Percentiles rank a stretch among this genome's conserved stretches.
These are phyloP conservation scores for Phytophthora capsici DNA, from an alignment of 352 stramenopile species.

Conservation along the genomic window DNA sequence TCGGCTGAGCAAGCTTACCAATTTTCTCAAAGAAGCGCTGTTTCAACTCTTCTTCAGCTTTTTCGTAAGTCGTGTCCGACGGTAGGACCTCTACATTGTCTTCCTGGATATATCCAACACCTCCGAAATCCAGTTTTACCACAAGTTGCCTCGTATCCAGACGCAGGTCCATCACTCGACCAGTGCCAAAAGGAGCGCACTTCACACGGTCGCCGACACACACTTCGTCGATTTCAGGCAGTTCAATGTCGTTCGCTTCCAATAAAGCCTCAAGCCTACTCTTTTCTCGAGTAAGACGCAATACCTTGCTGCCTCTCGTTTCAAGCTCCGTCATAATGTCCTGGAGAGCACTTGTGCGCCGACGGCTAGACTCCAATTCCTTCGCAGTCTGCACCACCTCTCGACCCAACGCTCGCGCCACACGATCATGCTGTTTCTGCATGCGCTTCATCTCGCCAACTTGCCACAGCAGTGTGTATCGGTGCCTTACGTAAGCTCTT, in stretches of 20 bases:
- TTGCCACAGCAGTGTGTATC: constrained; percentile 67
- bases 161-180: constrained; percentile 49
- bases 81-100: constrained; percentile 62
- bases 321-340: constrained; percentile 87
- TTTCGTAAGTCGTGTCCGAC: constrained; percentile 56
- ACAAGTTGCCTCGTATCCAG: constrained; percentile 50
- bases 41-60: constrained; percentile 65
- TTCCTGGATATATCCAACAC: constrained; percentile 60
- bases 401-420: constrained; percentile 50
- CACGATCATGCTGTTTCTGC: constrained; percentile 73
- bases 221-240: constrained; percentile 69
- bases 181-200: constrained; percentile 48
- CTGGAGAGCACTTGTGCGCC: constrained; percentile 74
- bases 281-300: constrained; percentile 73
- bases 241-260: constrained; percentile 41
- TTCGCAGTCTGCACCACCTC: constrained; percentile 62
- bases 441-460: constrained; percentile 70
- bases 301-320: constrained; percentile 51
- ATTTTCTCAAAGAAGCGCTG: constrained; percentile 76
- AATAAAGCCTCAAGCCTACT: constrained; percentile 61
- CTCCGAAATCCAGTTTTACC: constrained; percentile 53
- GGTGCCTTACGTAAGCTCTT: constrained; percentile 71
- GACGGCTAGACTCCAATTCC: constrained; percentile 68
- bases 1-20: constrained; percentile 58
- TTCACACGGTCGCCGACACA: constrained; percentile 67